Evolutionary conservation across 257 asterid species (phyloP).

Genomic region (Scutellaria galericulata): DNA sequence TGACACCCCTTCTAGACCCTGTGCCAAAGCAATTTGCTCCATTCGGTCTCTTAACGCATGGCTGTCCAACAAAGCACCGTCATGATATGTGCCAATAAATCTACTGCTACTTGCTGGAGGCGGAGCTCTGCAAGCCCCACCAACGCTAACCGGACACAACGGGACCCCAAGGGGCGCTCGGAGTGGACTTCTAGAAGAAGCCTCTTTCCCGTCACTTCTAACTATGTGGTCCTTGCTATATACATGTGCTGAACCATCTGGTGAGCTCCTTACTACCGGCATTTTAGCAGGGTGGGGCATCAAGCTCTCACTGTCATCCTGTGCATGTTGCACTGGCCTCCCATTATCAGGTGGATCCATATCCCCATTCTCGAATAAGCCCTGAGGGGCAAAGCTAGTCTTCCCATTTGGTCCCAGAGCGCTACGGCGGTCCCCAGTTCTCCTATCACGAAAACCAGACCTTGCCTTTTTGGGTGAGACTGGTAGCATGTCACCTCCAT

Average conservation of each 20-base stretch:
- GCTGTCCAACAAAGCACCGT: slow-evolving; percentile 67
- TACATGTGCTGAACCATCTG: slow-evolving; percentile 52
- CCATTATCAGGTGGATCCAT: slow-evolving; percentile 43
- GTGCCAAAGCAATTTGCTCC: slow-evolving; percentile 72
- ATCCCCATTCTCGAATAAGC: slow-evolving; percentile 60
- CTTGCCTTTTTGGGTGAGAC: slow-evolving; percentile 73
- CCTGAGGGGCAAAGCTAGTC: slow-evolving; percentile 42
- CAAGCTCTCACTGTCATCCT: slow-evolving; percentile 39
- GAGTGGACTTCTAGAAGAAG: slow-evolving; percentile 58
- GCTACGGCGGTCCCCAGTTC: slow-evolving; percentile 62
- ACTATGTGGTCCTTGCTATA: slow-evolving; percentile 49
- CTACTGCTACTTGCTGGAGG: slow-evolving; percentile 55
- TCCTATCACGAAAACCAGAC: slow-evolving; percentile 60
- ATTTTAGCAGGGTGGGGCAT: slow-evolving; percentile 37
- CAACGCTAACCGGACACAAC: slow-evolving; percentile 64
- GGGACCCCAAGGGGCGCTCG: slow-evolving; percentile 90
- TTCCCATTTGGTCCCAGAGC: slow-evolving; percentile 65
- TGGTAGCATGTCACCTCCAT: slow-evolving; percentile 65
- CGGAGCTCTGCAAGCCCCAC: slow-evolving; percentile 65
- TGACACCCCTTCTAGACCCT: slow-evolving; percentile 82
- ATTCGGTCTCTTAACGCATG: slow-evolving; percentile 61
- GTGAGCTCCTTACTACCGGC: slow-evolving; percentile 43
- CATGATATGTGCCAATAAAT: slow-evolving; percentile 46
- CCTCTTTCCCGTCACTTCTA: slow-evolving; percentile 49
- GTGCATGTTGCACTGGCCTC: slow-evolving; percentile 45